Base-by-base conservation (phyloP, 208 protist species). In the Acanthamoeba pearcei region DNA sequence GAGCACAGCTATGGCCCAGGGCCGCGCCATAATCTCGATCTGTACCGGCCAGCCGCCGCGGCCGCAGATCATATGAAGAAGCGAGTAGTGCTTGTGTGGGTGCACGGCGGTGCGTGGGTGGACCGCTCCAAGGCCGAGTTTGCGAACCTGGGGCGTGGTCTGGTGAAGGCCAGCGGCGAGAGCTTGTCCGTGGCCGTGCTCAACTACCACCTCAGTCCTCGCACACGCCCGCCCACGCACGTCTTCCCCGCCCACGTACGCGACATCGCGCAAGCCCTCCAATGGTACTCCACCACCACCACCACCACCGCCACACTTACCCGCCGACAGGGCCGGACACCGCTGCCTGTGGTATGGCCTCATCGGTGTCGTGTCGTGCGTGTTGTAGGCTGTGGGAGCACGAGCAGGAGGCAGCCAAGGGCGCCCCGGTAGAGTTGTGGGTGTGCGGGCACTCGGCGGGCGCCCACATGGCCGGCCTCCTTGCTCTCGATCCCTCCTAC, bases 51-150 rank as follows among this genome's bases (percentile, higher is more conserved):
- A 0, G 19, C 10, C 1, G 29, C 22, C 19, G 57, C 57, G 9
- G 57, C 19, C 17, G 53, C 53, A 1, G 53, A 5, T 38, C 19
- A 22, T 72, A 17, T 10, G 66, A 5, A 42, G 29, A 46, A 35
- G 32, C 32, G 32, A 42, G 42, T 29, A 42, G 42, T 91, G 55
- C 29, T 91, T 15, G 83, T 70, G 55, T 91, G 29, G 35, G 60
- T 91, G 51, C 83, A 91, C 57, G 83, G 83, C 6, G 83, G 83
- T 6, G 83, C 83, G 60, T 91, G 83, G 83, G 83, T 91, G 51
- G 83, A 91, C 57, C 83, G 83, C 29, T 53, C 32, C 83, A 91
- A 91, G 60, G 46, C 6, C 24, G 53, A 62, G 55, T 91, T 72
- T n/a, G 83, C 17, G 10, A 29, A 13, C 5, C n/a, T 91, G 5